Conservation (phyloP, 1,139 yeast species). For the Magnusiomyces fungicola region DNA sequence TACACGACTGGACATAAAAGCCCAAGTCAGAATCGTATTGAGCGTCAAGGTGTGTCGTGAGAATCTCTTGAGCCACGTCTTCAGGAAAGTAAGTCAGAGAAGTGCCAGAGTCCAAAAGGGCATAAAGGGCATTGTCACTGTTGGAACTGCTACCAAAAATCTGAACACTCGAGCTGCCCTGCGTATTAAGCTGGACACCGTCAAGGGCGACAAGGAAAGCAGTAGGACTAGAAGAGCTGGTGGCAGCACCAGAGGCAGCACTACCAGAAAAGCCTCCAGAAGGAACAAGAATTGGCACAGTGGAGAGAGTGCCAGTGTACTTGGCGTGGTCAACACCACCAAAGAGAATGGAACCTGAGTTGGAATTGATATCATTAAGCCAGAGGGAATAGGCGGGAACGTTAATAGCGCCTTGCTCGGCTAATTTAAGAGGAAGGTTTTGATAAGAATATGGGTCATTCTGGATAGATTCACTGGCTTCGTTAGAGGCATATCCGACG, state of each 20-base stretch:
- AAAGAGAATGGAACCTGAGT: constrained; percentile 45
- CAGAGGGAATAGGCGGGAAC: constrained; percentile 48
- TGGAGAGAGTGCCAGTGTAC: constrained; percentile 39
- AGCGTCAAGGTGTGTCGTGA: constrained; percentile 8
- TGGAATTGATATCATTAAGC: constrained; percentile 39
- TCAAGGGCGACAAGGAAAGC: constrained; percentile 14
- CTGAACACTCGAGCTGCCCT: too few relatives aligned
- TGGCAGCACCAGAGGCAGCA: background rate
- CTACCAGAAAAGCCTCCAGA: background rate
- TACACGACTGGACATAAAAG: constrained; percentile 22
- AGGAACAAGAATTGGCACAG: constrained; percentile 22
- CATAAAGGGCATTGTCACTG: constrained; percentile 15
- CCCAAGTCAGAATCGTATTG: constrained; percentile 18
- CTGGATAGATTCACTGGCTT: constrained; percentile 19
- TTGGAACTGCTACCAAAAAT: too few relatives aligned
- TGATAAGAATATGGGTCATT: constrained; percentile 26
- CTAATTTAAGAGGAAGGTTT: constrained; percentile 43
- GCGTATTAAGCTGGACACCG: constrained; percentile 2
- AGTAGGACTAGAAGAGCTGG: constrained; percentile 13
- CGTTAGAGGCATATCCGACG: constrained; percentile 18
- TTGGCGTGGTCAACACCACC: constrained; percentile 55
- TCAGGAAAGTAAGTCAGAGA: constrained; percentile 27
- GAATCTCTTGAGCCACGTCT: constrained; percentile 16
- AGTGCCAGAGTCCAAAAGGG: constrained; percentile 30
- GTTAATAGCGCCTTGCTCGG: constrained; percentile 41